Evolutionary conservation across 768 basidiomycete species (phyloP).

Genomic region (Phylloporus sp.): DNA sequence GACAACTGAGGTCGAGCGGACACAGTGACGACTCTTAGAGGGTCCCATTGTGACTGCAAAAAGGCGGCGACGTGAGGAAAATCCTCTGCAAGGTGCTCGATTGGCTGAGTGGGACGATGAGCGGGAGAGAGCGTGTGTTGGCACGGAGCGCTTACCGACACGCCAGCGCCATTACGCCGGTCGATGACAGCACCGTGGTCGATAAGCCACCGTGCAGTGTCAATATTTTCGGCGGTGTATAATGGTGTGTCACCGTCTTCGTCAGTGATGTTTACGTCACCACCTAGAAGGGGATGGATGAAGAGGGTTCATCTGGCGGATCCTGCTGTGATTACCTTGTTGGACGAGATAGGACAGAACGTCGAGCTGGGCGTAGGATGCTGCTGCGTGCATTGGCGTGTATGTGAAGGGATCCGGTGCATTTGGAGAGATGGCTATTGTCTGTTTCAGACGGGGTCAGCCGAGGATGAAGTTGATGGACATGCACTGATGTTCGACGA

Average conservation of each 20-base stretch:
- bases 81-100: constrained; percentile 65
- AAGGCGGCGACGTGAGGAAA: constrained; percentile 63
- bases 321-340: constrained; percentile 42
- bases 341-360: constrained; percentile 75
- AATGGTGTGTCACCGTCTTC: constrained; percentile 88
- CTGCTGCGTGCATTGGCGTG: constrained; percentile 92
- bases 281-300: constrained; percentile 50
- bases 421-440: constrained; percentile 62
- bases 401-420: constrained; percentile 67
- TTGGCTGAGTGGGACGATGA: constrained; percentile 39
- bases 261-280: constrained; percentile 83
- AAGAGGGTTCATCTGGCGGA: neutral
- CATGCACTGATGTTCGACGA: constrained; percentile 57
- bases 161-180: constrained; percentile 62
- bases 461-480: constrained; percentile 22
- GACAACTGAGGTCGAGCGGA: constrained; percentile 39
- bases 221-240: constrained; percentile 80
- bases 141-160: constrained; percentile 53
- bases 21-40: neutral
- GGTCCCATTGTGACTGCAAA: constrained; percentile 39
- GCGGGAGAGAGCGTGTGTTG: constrained; percentile 8
- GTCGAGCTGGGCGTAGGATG: constrained; percentile 80
- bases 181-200: constrained; percentile 67
- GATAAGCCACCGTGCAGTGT: constrained; percentile 74
- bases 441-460: constrained; percentile 27